Conservation (phyloP, 2,329 filamentous ascomycete species). For the Reticulascus tulasneorum region DNA sequence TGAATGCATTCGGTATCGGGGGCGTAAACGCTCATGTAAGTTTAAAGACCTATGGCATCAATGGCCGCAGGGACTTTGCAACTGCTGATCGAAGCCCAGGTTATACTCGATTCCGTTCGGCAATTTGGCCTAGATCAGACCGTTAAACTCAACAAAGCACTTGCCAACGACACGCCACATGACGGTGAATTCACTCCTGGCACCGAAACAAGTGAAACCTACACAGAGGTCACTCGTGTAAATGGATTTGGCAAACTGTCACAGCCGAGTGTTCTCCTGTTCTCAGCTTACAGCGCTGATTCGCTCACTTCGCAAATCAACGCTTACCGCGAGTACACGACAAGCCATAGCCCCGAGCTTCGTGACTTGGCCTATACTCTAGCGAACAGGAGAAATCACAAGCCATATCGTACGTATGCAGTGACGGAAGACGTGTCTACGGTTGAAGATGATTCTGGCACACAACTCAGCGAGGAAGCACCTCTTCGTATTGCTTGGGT, state of each 20-base stretch:
- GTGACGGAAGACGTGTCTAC: slow-evolving; percentile 11
- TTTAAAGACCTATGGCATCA: not conserved
- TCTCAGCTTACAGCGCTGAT: no score
- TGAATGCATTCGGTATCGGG: slow-evolving; percentile 34
- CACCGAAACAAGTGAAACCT: not conserved
- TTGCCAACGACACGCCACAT: no score
- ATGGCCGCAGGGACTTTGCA: not conserved
- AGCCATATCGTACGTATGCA: slow-evolving; percentile 20
- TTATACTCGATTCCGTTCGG: slow-evolving; percentile 15
- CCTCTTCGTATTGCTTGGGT: slow-evolving; percentile 7
- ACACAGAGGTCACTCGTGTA: no score
- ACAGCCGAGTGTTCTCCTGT: no score
- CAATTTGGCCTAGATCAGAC: not conserved
- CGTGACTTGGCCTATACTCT: slow-evolving; percentile 26
- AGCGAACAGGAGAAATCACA: slow-evolving; percentile 21
- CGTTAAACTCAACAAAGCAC: not conserved
- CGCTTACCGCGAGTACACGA: slow-evolving; percentile 17
- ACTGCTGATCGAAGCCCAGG: not conserved
- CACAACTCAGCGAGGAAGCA: slow-evolving; percentile 5
- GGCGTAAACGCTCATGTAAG: slow-evolving; percentile 15
- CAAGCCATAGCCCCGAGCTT: slow-evolving; percentile 7
- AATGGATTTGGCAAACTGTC: no score
- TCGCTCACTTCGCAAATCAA: slow-evolving; percentile 6
- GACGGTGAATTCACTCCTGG: no score
- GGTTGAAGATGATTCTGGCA: slow-evolving; percentile 10